Evolutionary conservation across 2,329 filamentous ascomycete genomes (phyloP).

Genomic region (Aplosporella prunicola): DNA sequence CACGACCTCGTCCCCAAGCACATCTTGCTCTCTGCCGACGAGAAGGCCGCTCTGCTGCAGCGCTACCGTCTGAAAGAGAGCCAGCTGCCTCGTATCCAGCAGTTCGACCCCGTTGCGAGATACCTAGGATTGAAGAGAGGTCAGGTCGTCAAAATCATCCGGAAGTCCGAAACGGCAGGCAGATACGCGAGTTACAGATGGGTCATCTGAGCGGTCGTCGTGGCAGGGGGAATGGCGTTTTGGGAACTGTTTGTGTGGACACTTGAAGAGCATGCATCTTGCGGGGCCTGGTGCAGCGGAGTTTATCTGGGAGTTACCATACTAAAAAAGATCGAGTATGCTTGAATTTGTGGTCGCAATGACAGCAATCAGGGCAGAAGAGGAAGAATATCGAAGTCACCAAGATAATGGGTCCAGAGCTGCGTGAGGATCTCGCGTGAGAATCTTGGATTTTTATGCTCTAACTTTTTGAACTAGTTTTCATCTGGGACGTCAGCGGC

Average conservation of each 20-base stretch:
- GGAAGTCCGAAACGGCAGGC: slow-evolving; percentile 89
- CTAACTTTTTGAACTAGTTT: too few relatives aligned
- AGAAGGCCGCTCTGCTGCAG: slow-evolving; percentile 77
- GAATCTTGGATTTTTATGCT: too few relatives aligned
- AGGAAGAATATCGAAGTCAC: too few relatives aligned
- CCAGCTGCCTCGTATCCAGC: slow-evolving; percentile 84
- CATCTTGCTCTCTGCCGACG: slow-evolving; percentile 77
- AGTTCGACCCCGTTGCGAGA: slow-evolving; percentile 82
- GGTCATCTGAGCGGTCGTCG: slow-evolving; percentile 31
- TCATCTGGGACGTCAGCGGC: too few relatives aligned
- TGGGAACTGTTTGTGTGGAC: slow-evolving; percentile 7
- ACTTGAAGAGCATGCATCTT: slow-evolving; percentile 4
- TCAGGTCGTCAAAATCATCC: slow-evolving; percentile 97
- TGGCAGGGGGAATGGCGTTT: slow-evolving; percentile 8
- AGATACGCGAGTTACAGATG: slow-evolving; percentile 91
- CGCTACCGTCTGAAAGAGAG: slow-evolving; percentile 95
- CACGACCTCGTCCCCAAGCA: slow-evolving; percentile 95
- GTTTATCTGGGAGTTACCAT: slow-evolving; percentile 8
- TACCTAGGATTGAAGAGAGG: slow-evolving; percentile 85
- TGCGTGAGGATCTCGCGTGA: too few relatives aligned
- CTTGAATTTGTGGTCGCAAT: too few relatives aligned
- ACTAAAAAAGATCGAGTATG: too few relatives aligned
- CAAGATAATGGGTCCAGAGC: too few relatives aligned
- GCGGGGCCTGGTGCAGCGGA: slow-evolving; percentile 9
- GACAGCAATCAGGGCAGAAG: too few relatives aligned